A percentile compares a stretch with the other conserved stretches of the same genome.
These are phyloP conservation scores for Lepiota subincarnata DNA, from an alignment of 768 basidiomycete species.

Conservation along the genomic window DNA sequence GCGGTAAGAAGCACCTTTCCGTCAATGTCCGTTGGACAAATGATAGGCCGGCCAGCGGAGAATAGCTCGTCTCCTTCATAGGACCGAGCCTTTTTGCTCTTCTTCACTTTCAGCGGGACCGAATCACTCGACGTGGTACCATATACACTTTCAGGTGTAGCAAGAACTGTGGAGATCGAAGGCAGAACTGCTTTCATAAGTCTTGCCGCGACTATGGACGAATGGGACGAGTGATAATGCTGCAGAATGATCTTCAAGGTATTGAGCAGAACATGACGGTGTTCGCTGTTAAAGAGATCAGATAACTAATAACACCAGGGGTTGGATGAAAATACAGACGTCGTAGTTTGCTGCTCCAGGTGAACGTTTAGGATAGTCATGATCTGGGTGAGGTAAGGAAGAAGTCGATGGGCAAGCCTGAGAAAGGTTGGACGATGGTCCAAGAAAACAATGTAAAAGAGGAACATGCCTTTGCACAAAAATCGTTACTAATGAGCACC, in stretches of 20 bases:
- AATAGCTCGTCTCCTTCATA: constrained; percentile 79
- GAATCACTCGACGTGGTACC: constrained; percentile 16
- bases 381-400: constrained; percentile 53
- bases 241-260: constrained; percentile 40
- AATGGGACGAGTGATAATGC: constrained; percentile 41
- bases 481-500: constrained; percentile 46
- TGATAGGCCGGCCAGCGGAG: constrained; percentile 38
- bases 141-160: constrained; percentile 26
- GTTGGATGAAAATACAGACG: constrained; percentile 35
- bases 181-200: constrained; percentile 52
- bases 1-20: constrained; percentile 49
- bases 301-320: not conserved
- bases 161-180: constrained; percentile 45
- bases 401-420: constrained; percentile 53
- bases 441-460: not conserved
- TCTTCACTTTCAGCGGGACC: constrained; percentile 34
- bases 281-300: constrained; percentile 22
- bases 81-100: constrained; percentile 60
- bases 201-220: constrained; percentile 46
- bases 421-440: not conserved
- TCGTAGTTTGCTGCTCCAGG: constrained; percentile 49
- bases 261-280: constrained; percentile 41
- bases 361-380: constrained; percentile 50
- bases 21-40: constrained; percentile 49
- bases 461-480: constrained; percentile 46